Evolutionary conservation across 106 monocot genomes (phyloP).

Genomic region (Cymbidium sinense): DNA sequence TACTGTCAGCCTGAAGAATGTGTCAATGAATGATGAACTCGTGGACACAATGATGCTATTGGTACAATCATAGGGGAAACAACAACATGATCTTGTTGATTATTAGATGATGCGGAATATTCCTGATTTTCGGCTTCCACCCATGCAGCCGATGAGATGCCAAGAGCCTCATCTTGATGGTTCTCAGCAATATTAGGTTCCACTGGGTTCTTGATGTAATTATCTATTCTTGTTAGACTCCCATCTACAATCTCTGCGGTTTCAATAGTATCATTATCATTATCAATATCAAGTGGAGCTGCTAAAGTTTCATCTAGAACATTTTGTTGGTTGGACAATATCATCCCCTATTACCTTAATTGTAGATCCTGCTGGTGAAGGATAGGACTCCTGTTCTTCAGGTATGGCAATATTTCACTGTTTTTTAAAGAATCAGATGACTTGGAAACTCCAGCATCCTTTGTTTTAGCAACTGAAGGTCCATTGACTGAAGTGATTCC

Average conservation of each 20-base stretch:
- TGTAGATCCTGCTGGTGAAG: constrained; percentile 16
- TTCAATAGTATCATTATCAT: constrained; percentile 20
- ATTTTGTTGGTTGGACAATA: constrained; percentile 25
- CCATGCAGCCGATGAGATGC: constrained; percentile 89
- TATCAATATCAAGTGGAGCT: constrained; percentile 13
- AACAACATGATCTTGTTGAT: constrained; percentile 2
- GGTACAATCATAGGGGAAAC: constrained; percentile 25
- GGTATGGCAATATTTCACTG: constrained; percentile 24
- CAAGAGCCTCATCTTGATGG: constrained; percentile 32
- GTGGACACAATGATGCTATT: constrained; percentile 41
- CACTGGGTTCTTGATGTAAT: background rate
- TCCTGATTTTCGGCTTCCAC: constrained; percentile 52
- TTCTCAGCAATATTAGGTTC: background rate
- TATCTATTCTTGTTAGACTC: constrained; percentile 17
- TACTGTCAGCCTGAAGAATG: constrained; percentile 85
- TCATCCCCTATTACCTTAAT: constrained; percentile 21
- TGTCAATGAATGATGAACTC: constrained; percentile 67
- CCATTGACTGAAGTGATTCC: constrained; percentile 26
- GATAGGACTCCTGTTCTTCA: constrained; percentile 26
- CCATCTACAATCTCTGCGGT: constrained; percentile 17
- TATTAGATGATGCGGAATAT: constrained; percentile 24
- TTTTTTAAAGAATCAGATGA: constrained; percentile 35
- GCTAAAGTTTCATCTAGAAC: constrained; percentile 24
- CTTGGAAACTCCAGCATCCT: constrained; percentile 19
- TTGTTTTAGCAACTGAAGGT: constrained; percentile 15